Base-by-base conservation (phyloP, 495 filamentous ascomycete genomes). In the Penicillium ucsense region DNA sequence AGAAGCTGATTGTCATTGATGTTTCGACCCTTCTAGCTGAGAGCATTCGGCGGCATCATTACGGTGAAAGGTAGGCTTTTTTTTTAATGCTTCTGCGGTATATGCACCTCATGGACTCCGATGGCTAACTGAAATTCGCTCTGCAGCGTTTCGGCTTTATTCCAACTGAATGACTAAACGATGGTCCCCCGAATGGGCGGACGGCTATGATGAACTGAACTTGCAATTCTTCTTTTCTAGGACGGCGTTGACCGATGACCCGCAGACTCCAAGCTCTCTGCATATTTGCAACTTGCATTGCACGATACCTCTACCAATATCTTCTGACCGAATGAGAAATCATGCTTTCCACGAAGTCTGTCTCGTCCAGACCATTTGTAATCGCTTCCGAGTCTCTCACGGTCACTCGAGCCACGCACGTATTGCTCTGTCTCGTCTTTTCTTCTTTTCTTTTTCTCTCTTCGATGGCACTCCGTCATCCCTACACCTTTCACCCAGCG, bases 11-110 rank as follows among this genome's bases (percentile, higher is more conserved):
- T 45, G 75, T 94, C 11, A 80, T 98, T 48, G 89, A 95, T 57
- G 75, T 98, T 30, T 92, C 88, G 38, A 85, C 80, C 57, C 74
- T 98, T 50, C 71, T 98, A 31, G 75, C 88, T 8, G 92, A 98
- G 68, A 90, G 90, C 40, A 97, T 98, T 54, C 75, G 92, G 60
- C 80, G 92, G 58, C 96, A 96, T 65, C 90, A 97, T 60, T 89
- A 95, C 64, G 92, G 84, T 55, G 77, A 81, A 73, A 80, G 76
- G 79, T 66, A 66, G 58, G 65, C n/a, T n/a, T n/a, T n/a, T n/a
- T 67, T 48, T 32, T 47, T 48, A 20, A 47, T 29, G 8, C 7
- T 27, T 8, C 10, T 30, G 33, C 11, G 20, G 31, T n/a, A n/a
- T n/a, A n/a, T n/a, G n/a, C n/a, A n/a, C n/a, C 45, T 43, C 38